Conservation (phyloP, 2,329 filamentous ascomycete genomes). For the Seiridium unicorne region DNA sequence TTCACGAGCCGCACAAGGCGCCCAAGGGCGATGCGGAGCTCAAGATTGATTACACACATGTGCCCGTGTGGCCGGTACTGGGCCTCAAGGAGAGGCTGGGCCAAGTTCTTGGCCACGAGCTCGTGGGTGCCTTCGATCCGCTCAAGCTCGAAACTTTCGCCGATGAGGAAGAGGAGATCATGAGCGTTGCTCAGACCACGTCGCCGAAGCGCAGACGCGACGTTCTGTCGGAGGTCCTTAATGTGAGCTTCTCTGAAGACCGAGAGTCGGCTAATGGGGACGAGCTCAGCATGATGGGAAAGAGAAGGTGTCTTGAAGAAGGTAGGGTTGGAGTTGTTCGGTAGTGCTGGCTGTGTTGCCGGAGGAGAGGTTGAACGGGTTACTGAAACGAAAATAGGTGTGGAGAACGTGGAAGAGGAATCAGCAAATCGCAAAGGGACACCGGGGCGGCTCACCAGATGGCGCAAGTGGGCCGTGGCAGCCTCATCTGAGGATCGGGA, state of each 20-base stretch:
- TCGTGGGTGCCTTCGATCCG: slow-evolving; percentile 43
- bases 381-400: slow-evolving; percentile 1
- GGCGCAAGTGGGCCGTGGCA: neutral
- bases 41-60: slow-evolving; percentile 44
- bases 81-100: slow-evolving; percentile 55
- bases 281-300: slow-evolving; percentile 16
- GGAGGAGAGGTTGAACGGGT: neutral
- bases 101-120: slow-evolving; percentile 48
- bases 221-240: slow-evolving; percentile 26
- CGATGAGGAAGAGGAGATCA: slow-evolving; percentile 19
- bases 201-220: slow-evolving; percentile 22
- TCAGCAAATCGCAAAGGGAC: neutral
- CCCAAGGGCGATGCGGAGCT: slow-evolving; percentile 33
- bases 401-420: neutral
- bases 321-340: slow-evolving; percentile 26
- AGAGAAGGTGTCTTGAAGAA: slow-evolving; percentile 24
- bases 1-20: slow-evolving; percentile 44
- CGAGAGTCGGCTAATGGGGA: slow-evolving; percentile 16
- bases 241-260: slow-evolving; percentile 29
- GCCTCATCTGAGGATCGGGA: neutral
- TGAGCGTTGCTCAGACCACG: slow-evolving; percentile 12
- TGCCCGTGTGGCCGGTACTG: slow-evolving; percentile 54
- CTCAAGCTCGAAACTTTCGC: slow-evolving; percentile 46
- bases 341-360: slow-evolving; percentile 6
- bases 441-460: neutral